Conservation (phyloP, 345 rosid species). For the Moricandia moricandioides region DNA sequence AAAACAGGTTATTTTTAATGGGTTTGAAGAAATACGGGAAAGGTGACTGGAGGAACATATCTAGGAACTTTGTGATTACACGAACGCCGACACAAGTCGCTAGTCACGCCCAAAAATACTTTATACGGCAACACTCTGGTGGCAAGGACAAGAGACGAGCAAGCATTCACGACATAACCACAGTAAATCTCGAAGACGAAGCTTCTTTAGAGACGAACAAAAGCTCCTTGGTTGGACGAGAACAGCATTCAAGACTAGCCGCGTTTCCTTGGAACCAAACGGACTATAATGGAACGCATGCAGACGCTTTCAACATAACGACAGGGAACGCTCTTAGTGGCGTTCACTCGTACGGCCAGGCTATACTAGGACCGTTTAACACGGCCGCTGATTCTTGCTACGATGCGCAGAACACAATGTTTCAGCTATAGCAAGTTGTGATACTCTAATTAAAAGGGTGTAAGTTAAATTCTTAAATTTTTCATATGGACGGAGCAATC, state of each 20-base stretch:
- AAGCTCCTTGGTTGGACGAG: conserved; percentile 38
- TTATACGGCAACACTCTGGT: conserved; percentile 82
- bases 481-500: conserved; percentile 20
- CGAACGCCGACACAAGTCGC: conserved; percentile 98
- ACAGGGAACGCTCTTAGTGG: conserved; percentile 27
- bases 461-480: conserved; percentile 30
- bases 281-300: conserved; percentile 22
- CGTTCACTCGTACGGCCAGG: conserved; percentile 29
- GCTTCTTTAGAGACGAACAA: conserved; percentile 45
- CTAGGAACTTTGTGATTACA: conserved; percentile 78
- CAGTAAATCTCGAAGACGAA: conserved; percentile 61
- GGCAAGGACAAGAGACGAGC: conserved; percentile 96
- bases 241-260: conserved; percentile 27
- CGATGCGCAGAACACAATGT: conserved; percentile 24
- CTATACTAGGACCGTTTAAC: conserved; percentile 24
- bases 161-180: conserved; percentile 97
- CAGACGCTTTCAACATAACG: conserved; percentile 28
- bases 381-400: conserved; percentile 29
- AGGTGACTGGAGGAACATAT: conserved; percentile 98
- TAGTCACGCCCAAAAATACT: conserved; percentile 96
- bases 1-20: conserved; percentile 69
- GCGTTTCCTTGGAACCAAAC: conserved; percentile 31
- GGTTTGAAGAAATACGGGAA: conserved; percentile 95
- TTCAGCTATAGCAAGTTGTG: conserved; percentile 25
- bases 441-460: conserved; percentile 17